Base-by-base conservation (phyloP, 108 stramenopile species). In the Cyclotella baltica region DNA sequence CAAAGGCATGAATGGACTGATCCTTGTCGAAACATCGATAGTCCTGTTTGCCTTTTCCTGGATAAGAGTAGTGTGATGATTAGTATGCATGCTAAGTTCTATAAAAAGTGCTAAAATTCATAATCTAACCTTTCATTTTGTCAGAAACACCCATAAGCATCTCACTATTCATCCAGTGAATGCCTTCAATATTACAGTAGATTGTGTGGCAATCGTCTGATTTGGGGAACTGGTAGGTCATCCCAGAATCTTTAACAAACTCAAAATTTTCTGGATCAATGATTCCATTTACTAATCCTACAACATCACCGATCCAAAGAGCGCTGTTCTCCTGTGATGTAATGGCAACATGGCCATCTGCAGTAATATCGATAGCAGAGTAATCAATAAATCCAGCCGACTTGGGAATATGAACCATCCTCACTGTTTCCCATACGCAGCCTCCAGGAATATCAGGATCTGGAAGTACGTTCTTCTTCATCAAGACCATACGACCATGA, bases 151-250 rank as follows among this genome's bases (percentile, higher is more conserved):
- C 89, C 51, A 93, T 76, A 23, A 93, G 38, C 80, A 84, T 87
- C 22, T 93, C 72, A 48, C 86, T 88, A 43, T 88, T 76, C 30
- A 93, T 63, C 80, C 86, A 93, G 48, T 89, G 80, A 20, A 91
- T 84, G 8, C 93, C 93, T 70, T 93, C 93, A 50, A 93, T 84
- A 73, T 93, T 93, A 82, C 93, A 93, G 70, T 90, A 93, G 0
- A 88, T 27, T 13, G 86, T 89, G 13, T 78, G 58, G 47, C 93
- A 91, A 18, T 72, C 57, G 29, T 70, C 35, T 48, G 85, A 70
- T 29, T 88, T 83, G 15, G 93, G 90, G 73, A 93, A 93, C 34
- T 87, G 75, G 30, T 74, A 78, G 25, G 89, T 70, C 16, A 51
- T 63, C 20, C 64, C 63, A 20, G 50, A 69, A 0, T 76, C 63